phyloP scores from a whole-genome alignment of 495 filamentous ascomycete genomes.

The Cryomyces antarcticus region DNA sequence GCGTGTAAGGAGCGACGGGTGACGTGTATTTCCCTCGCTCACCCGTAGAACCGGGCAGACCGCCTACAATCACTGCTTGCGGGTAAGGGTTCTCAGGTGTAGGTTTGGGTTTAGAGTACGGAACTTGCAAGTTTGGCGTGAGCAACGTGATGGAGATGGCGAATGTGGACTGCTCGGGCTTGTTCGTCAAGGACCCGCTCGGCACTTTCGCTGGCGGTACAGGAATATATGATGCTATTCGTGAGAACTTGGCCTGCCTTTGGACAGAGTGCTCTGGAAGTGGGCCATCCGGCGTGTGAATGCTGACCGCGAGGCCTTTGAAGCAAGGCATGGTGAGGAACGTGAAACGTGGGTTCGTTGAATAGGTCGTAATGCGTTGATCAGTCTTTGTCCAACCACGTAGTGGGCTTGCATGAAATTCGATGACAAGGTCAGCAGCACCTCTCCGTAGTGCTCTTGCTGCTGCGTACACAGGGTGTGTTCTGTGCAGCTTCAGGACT shows the following conservation, averaged over 20 bases:
- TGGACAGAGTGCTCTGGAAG: slow-evolving; percentile 86
- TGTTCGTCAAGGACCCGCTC: slow-evolving; percentile 37
- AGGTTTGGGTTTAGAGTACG: slow-evolving; percentile 68
- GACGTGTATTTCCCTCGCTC: slow-evolving; percentile 33
- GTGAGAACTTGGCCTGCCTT: slow-evolving; percentile 71
- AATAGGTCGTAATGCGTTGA: too few species aligned
- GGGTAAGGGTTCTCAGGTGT: slow-evolving; percentile 53
- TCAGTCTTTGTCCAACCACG: too few species aligned
- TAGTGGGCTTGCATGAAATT: too few species aligned
- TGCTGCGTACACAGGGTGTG: too few species aligned
- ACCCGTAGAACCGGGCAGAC: slow-evolving; percentile 34
- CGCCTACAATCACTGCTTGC: slow-evolving; percentile 57
- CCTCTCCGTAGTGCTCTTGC: too few species aligned
- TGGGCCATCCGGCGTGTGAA: slow-evolving; percentile 76
- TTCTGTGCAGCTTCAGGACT: too few species aligned
- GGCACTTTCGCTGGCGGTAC: slow-evolving; percentile 72
- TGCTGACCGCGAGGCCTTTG: slow-evolving; percentile 90
- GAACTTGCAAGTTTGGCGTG: slow-evolving; percentile 69
- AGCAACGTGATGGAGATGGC: slow-evolving; percentile 91
- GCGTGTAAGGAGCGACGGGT: slow-evolving; percentile 64
- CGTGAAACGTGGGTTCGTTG: too few species aligned
- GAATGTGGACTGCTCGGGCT: slow-evolving; percentile 81
- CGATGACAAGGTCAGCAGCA: too few species aligned
- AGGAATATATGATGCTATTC: slow-evolving; percentile 92
- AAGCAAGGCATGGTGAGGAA: slow-evolving; percentile 67